These are phyloP conservation scores for Colletotrichum australisinense DNA, from an alignment of 2,329 filamentous ascomycete genomes.

Conservation along the genomic window DNA sequence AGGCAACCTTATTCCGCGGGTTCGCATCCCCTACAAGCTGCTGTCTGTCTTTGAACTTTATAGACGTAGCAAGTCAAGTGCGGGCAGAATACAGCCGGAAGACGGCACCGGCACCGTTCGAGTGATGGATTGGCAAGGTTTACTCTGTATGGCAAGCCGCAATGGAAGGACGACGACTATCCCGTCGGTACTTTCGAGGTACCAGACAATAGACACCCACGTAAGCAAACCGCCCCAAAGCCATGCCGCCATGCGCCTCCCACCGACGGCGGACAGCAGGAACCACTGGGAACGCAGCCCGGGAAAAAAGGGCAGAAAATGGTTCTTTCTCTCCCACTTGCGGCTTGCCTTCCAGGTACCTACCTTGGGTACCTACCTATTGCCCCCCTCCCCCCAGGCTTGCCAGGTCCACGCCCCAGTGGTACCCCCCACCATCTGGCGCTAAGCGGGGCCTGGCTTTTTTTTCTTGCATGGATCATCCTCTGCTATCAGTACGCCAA, in stretches of 20 bases:
- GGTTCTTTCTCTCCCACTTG: background rate
- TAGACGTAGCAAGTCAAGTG: background rate
- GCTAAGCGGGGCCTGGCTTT: constrained; percentile 31
- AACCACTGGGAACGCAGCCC: constrained; percentile 13
- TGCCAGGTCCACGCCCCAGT: background rate
- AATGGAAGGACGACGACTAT: background rate
- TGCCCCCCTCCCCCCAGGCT: background rate
- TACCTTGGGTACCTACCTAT: too few relatives aligned
- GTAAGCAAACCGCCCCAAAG: constrained; percentile 6
- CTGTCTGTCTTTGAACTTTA: background rate
- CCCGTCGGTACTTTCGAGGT: background rate
- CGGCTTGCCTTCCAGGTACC: background rate
- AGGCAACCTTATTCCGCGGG: constrained; percentile 6
- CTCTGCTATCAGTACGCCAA: constrained; percentile 33
- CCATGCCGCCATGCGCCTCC: constrained; percentile 20
- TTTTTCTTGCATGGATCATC: constrained; percentile 32
- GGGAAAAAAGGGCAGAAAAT: constrained; percentile 13
- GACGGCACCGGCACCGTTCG: background rate
- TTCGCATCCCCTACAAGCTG: background rate
- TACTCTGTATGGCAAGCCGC: background rate
- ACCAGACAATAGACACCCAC: background rate
- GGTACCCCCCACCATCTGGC: constrained; percentile 14
- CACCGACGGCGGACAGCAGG: background rate
- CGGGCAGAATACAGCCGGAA: background rate
- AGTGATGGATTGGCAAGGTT: background rate